Conservation (phyloP, 148 eudicot genomes). For the Bassia scoparia region DNA sequence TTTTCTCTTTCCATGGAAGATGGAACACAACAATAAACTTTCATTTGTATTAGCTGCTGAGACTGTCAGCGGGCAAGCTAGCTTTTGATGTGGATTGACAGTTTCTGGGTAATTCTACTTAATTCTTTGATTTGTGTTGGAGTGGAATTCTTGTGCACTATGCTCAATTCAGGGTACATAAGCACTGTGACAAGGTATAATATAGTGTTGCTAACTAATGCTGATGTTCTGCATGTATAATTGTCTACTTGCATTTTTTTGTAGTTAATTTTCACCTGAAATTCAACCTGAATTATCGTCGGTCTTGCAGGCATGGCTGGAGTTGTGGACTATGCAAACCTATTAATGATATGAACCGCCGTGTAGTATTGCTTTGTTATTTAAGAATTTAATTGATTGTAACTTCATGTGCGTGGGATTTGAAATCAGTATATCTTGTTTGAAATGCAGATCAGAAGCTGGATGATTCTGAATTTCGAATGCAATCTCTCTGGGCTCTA, state of each 20-base stretch:
- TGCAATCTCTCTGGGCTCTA: constrained; percentile 52
- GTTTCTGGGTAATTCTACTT: background rate
- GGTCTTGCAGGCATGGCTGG: constrained; percentile 57
- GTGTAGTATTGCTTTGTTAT: constrained; percentile 36
- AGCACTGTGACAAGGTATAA: no score
- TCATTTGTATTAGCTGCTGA: background rate
- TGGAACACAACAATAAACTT: background rate
- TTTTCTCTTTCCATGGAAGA: no score
- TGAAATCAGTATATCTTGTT: background rate
- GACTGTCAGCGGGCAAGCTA: background rate
- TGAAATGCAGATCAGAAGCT: constrained; percentile 72
- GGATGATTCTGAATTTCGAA: constrained; percentile 77
- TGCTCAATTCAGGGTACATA: background rate
- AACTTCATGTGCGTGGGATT: background rate
- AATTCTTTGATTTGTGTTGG: background rate
- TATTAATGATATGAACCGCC: constrained; percentile 81
- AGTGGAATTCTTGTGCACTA: background rate
- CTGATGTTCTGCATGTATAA: background rate
- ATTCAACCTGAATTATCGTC: constrained; percentile 3
- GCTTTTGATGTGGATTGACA: background rate
- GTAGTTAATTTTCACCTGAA: background rate
- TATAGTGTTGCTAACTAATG: no score
- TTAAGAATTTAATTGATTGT: background rate
- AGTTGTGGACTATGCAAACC: constrained; percentile 70
- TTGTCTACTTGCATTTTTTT: background rate